Base-by-base conservation (phyloP, 768 basidiomycete genomes). In the Rhodotorula taiwanensis region DNA sequence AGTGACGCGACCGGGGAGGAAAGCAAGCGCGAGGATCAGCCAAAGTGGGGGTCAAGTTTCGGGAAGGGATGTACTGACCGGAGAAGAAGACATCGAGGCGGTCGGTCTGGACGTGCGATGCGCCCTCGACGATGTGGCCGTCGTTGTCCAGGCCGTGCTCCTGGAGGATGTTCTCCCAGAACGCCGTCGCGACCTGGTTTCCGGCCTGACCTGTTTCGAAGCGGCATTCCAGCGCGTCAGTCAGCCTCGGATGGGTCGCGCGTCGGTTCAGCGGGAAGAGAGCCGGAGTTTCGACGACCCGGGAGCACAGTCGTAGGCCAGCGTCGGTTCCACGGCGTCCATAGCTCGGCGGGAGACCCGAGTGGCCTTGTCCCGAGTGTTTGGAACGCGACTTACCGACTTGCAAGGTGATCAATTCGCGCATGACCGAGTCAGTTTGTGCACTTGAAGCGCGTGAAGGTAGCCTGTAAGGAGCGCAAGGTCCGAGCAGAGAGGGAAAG, bases 101-200 rank as follows among this genome's bases (percentile, higher is more conserved):
- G 21, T 62, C 62, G 20, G 56, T 70, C n/a, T 61, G 57, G 55
- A 56, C 49, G 58, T 64, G 42, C 48, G 74, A 72, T 3, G 75
- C 59, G 6, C 27, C 49, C 0, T n/a, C 31, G 15, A 16, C 27
- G 47, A 55, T 30, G 27, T 36, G 4, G 74, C 88, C 87, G 18
- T 80, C 77, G 27, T 82, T 76, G 72, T 86, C 84, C 53, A 92
- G 79, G 0, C 89, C 90, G 75, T 92, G 90, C 77, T 92, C 89
- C 21, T 83, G 82, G 28, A 95, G 80, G 60, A 94, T 82, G 81
- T 86, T 84, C 63, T 85, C 80, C 92, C 92, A 95, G 76, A 94
- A 98, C 49, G 81, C 28, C 11, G 56, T 45, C 23, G 70, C 62
- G 47, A 88, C 82, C 76, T 85, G 84, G 72, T 86, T 86, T 67